phyloP scores from a whole-genome alignment of 306 rosid species.

The Benincasa hispida region DNA sequence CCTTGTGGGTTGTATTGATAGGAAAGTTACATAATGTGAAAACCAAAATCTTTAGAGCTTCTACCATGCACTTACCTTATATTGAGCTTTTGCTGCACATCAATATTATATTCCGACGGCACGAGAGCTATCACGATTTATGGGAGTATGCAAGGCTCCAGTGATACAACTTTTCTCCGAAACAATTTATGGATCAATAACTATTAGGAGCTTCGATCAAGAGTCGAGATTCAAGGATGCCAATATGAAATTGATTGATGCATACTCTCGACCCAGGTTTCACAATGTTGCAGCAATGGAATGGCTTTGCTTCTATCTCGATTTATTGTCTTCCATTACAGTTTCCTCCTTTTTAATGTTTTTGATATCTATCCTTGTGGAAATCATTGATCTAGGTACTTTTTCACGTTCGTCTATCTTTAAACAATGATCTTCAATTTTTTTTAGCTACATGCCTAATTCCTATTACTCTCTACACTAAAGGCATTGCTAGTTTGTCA shows the following conservation, averaged over 20 bases:
- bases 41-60: background rate
- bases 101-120: slow-evolving; percentile 61
- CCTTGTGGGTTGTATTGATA: background rate
- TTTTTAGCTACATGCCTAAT: background rate
- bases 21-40: background rate
- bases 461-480: background rate
- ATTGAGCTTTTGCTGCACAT: slow-evolving; percentile 23
- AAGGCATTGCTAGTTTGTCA: slow-evolving; percentile 77
- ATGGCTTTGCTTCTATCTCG: slow-evolving; percentile 53
- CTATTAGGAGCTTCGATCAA: slow-evolving; percentile 70
- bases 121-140: slow-evolving; percentile 59
- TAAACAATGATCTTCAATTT: background rate
- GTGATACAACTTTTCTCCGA: slow-evolving; percentile 73
- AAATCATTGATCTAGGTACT: slow-evolving; percentile 46
- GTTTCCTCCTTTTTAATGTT: slow-evolving; percentile 42
- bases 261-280: slow-evolving; percentile 43
- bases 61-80: background rate
- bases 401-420: background rate
- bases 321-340: slow-evolving; percentile 41
- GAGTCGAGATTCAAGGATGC: slow-evolving; percentile 42
- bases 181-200: slow-evolving; percentile 61
- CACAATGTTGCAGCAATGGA: slow-evolving; percentile 36
- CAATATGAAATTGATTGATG: slow-evolving; percentile 47
- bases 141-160: slow-evolving; percentile 85
- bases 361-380: slow-evolving; percentile 41